Evolutionary conservation across 2,329 filamentous ascomycete genomes (phyloP).

Genomic region (Leptographium procerum): DNA sequence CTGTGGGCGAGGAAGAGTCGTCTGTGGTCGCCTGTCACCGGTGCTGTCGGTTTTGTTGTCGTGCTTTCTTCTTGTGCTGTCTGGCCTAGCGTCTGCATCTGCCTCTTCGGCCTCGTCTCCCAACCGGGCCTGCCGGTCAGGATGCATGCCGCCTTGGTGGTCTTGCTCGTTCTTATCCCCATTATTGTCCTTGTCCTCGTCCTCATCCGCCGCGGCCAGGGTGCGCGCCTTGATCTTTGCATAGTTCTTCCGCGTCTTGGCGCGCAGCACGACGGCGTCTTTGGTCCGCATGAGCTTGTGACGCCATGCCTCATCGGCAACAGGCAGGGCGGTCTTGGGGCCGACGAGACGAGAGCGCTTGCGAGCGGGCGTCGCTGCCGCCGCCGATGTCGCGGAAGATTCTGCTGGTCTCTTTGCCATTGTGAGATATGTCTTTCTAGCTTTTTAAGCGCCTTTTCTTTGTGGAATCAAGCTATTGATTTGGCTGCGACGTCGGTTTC

Average conservation of each 20-base stretch:
- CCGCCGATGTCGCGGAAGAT: background rate
- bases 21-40: slow-evolving; percentile 2
- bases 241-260: slow-evolving; percentile 87
- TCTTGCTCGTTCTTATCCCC: background rate
- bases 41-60: slow-evolving; percentile 14
- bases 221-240: slow-evolving; percentile 65
- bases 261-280: slow-evolving; percentile 75
- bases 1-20: slow-evolving; percentile 25
- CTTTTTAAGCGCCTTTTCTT: no score
- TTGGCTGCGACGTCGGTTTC: no score
- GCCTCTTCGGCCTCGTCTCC: slow-evolving; percentile 18
- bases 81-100: background rate
- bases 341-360: slow-evolving; percentile 7
- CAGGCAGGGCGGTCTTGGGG: slow-evolving; percentile 9
- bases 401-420: background rate
- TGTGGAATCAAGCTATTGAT: no score
- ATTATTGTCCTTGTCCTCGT: background rate
- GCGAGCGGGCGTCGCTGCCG: background rate
- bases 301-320: slow-evolving; percentile 12
- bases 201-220: background rate
- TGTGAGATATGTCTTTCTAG: slow-evolving; percentile 40
- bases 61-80: background rate
- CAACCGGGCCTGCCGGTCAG: slow-evolving; percentile 29
- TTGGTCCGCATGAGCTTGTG: slow-evolving; percentile 52
- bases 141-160: slow-evolving; percentile 25